These are phyloP conservation scores for Asclepias syriaca DNA, from an alignment of 257 asterid species.

Conservation along the genomic window DNA sequence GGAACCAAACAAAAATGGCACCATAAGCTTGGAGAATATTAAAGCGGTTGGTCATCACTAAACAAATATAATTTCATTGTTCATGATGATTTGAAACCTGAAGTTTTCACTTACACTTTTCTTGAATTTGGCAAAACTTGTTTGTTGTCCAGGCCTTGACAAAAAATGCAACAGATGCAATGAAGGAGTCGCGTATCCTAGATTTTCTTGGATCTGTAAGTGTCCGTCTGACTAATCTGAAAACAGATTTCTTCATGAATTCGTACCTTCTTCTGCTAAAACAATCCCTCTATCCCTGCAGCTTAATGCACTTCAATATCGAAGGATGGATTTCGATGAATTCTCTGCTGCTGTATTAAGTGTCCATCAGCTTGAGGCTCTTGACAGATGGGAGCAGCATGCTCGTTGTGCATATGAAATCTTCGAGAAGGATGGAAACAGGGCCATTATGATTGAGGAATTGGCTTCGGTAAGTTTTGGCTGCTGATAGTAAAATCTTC, in stretches of 20 bases:
- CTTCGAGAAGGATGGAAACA: conserved; percentile 84
- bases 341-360: conserved; percentile 78
- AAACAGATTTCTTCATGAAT: not conserved
- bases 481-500: conserved; percentile 1
- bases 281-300: conserved; percentile 14
- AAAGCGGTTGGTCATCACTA: conserved; percentile 30
- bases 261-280: conserved; percentile 17
- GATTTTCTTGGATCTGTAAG: conserved; percentile 78
- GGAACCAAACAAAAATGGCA: conserved; percentile 48
- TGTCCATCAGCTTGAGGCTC: conserved; percentile 77
- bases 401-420: conserved; percentile 87
- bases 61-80: not conserved
- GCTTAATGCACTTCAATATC: conserved; percentile 87
- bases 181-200: conserved; percentile 74
- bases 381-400: conserved; percentile 81
- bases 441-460: conserved; percentile 86
- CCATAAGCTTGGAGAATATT: conserved; percentile 41
- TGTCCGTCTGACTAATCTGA: not conserved
- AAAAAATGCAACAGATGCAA: conserved; percentile 75
- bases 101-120: not conserved
- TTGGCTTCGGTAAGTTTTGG: conserved; percentile 67
- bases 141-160: conserved; percentile 55
- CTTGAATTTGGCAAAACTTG: conserved; percentile 11
- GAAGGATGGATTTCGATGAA: conserved; percentile 97
- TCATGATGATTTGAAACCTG: not conserved